phyloP scores from a whole-genome alignment of 2,329 filamentous ascomycete genomes.

The Epichloe aotearoae region DNA sequence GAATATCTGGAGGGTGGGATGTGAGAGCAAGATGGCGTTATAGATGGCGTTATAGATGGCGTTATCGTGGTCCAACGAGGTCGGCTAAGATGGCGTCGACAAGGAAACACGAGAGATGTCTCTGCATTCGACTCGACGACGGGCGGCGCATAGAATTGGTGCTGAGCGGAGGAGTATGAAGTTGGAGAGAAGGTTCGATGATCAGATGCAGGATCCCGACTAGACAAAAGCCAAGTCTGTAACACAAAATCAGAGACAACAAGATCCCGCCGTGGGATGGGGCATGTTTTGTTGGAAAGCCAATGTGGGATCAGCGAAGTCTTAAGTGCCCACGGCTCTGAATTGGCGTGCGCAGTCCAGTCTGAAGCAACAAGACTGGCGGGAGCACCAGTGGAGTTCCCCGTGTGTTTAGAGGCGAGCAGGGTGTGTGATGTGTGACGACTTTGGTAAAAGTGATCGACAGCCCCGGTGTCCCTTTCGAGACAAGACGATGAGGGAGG shows the following conservation, averaged over 20 bases:
- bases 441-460: constrained; percentile 40
- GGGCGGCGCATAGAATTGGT: background rate
- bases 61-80: background rate
- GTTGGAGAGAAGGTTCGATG: constrained; percentile 25
- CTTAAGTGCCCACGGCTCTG: constrained; percentile 36
- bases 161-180: background rate
- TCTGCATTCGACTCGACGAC: background rate
- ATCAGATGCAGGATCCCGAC: constrained; percentile 38
- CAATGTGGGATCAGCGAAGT: constrained; percentile 44
- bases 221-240: constrained; percentile 32
- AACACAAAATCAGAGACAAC: constrained; percentile 27
- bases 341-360: constrained; percentile 27
- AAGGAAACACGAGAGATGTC: background rate
- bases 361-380: constrained; percentile 24
- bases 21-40: too few species aligned
- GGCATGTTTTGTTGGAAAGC: constrained; percentile 16
- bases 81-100: background rate
- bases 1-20: background rate
- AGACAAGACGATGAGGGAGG: constrained; percentile 23
- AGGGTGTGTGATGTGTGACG: constrained; percentile 40
- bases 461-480: constrained; percentile 38
- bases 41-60: too few species aligned
- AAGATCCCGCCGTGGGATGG: constrained; percentile 22
- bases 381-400: constrained; percentile 25
- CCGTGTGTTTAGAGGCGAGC: constrained; percentile 15